These are phyloP conservation scores for Trichoderma simmonsii DNA, from an alignment of 2,329 filamentous ascomycete species.

Conservation along the genomic window DNA sequence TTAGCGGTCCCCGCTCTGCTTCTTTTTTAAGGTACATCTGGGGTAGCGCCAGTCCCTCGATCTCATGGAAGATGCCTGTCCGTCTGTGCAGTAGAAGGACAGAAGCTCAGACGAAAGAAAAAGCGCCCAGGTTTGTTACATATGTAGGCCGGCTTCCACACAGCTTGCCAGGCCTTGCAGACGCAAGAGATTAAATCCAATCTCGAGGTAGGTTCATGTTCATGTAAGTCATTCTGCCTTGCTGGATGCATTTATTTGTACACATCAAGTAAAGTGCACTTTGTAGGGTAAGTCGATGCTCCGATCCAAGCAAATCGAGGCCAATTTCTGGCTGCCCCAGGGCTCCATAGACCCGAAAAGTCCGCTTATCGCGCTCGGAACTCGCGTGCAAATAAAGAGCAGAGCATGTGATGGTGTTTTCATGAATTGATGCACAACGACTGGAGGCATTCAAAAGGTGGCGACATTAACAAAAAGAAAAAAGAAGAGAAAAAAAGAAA, in stretches of 20 bases:
- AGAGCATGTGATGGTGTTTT: not conserved
- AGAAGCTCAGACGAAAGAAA: not conserved
- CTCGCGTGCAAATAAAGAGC: not conserved
- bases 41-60: not conserved
- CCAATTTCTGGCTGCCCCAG: not conserved
- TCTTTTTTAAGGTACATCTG: not conserved
- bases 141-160: not conserved
- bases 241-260: not conserved
- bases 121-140: not conserved
- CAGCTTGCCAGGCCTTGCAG: not conserved
- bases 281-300: not conserved
- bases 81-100: not conserved
- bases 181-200: not conserved
- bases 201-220: not conserved
- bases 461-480: not conserved
- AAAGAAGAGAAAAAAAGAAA: not conserved
- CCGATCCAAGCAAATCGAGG: not conserved
- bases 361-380: not conserved
- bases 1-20: slow-evolving; percentile 12
- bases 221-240: not conserved
- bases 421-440: not conserved
- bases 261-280: not conserved
- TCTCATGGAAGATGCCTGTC: not conserved
- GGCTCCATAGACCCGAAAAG: not conserved
- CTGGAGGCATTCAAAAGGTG: not conserved